Evolutionary conservation across 1,284 basidiomycete species (phyloP), one percentile per base, ranked within the genome.

Genomic region (Mycena citricolor): DNA sequence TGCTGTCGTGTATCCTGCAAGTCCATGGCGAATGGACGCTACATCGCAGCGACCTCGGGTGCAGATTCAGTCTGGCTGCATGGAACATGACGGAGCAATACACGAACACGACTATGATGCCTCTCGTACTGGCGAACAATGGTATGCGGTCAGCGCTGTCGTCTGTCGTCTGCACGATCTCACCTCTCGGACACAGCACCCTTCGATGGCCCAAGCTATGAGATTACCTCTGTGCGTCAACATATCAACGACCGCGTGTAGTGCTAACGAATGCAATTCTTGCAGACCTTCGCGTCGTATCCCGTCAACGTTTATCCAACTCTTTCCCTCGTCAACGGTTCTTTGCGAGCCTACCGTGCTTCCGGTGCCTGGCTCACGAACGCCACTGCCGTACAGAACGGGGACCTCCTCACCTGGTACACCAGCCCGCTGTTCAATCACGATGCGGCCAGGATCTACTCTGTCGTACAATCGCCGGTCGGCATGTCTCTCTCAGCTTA

Each of bases 271-370:
- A 6, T 6, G n/a, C 5, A 25, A n/a, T n/a, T n/a, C n/a, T 16
- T 47, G 4, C 35, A 71, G 68, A 71, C 70, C 7, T 68, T 60
- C 39, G 59, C 61, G 24, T 67, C 68, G 4, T 71, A 60, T 47
- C 69, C 68, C n/a, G 69, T 67, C 54, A 60, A 70, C 53, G 63
- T 68, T 26, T 69, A 65, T 42, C 66, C 68, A 0, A 31, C 53
- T 12, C 49, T 69, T 5, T 56, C 56, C 22, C 56, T 73, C 31
- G 43, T 61, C 3, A 49, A 66, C 31, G 55, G 60, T 16, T 58
- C 59, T 12, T 40, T 73, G 10, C 60, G 61, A 22, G 68, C 67
- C 1, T 67, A 62, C 47, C 53, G 44, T 8, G 22, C 47, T 20
- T 47, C 47, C 1, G 67, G 65, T 4, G 43, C 55, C 23, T 70